These are phyloP conservation scores for Apiotrichum gamsii DNA, from an alignment of 1,284 basidiomycete species.

Conservation along the genomic window DNA sequence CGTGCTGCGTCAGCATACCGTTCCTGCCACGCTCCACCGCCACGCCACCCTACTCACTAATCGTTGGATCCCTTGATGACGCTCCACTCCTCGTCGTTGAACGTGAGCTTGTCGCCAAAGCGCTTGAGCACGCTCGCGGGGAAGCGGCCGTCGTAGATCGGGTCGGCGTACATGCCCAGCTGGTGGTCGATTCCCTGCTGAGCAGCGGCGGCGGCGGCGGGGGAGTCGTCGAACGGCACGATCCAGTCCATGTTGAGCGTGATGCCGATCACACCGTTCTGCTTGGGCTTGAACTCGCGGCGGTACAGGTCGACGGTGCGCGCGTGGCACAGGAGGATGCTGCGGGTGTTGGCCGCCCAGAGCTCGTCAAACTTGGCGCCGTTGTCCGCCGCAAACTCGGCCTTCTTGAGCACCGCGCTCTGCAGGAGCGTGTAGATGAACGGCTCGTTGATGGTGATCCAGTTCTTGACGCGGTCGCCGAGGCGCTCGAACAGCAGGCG, in stretches of 20 bases:
- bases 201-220: constrained; percentile 17
- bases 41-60: too few relatives aligned
- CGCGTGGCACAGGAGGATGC: constrained; percentile 24
- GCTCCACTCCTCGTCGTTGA: constrained; percentile 15
- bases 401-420: constrained; percentile 1
- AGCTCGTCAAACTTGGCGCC: too few relatives aligned
- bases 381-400: constrained; percentile 6
- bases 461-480: constrained; percentile 66
- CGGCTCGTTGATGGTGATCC: constrained; percentile 50
- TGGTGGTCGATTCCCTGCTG: constrained; percentile 12
- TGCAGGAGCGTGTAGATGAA: constrained; percentile 20
- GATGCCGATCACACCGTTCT: constrained; percentile 27
- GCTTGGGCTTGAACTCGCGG: constrained; percentile 16
- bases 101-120: constrained; percentile 7
- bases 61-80: constrained; percentile 17
- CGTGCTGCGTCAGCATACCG: too few relatives aligned
- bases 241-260: constrained; percentile 32
- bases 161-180: constrained; percentile 26
- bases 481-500: constrained; percentile 63
- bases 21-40: too few relatives aligned
- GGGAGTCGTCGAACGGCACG: constrained; percentile 21
- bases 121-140: constrained; percentile 4
- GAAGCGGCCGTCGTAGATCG: constrained; percentile 14
- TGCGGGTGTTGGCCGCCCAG: background rate
- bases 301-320: constrained; percentile 26